Conservation (phyloP, 345 rosid species). For the Syzygium grande region DNA sequence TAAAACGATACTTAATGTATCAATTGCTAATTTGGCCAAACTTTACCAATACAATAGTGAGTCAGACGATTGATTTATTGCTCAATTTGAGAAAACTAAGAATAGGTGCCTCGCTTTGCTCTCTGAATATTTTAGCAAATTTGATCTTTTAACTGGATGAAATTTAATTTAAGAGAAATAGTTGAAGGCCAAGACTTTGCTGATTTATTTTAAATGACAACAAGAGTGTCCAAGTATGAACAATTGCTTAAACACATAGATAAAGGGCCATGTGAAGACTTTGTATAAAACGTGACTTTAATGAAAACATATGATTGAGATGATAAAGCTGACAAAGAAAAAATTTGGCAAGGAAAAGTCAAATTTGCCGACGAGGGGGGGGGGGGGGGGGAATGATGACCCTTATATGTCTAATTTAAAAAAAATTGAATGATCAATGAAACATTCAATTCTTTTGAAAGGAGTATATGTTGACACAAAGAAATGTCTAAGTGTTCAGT, state of each 20-base stretch:
- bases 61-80: not conserved
- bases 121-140: not conserved
- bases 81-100: not conserved
- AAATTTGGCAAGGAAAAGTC: not conserved
- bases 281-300: not conserved
- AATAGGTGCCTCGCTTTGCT: not conserved
- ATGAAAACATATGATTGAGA: not conserved
- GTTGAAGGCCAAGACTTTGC: not conserved
- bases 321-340: not conserved
- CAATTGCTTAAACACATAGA: not conserved
- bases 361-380: not conserved
- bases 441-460: not conserved
- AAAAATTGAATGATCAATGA: not conserved
- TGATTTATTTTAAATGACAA: not conserved
- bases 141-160: not conserved
- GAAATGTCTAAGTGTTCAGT: not conserved
- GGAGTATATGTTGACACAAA: not conserved
- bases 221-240: not conserved
- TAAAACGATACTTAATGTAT: no score
- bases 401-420: not conserved
- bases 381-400: not conserved
- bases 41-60: not conserved
- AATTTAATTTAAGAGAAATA: not conserved
- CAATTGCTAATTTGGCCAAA: accelerated
- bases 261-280: not conserved